Percentiles rank a stretch among this genome's conserved stretches.
phyloP scores from a whole-genome alignment of 768 basidiomycete species.

The Pulveroboletus sp. region DNA sequence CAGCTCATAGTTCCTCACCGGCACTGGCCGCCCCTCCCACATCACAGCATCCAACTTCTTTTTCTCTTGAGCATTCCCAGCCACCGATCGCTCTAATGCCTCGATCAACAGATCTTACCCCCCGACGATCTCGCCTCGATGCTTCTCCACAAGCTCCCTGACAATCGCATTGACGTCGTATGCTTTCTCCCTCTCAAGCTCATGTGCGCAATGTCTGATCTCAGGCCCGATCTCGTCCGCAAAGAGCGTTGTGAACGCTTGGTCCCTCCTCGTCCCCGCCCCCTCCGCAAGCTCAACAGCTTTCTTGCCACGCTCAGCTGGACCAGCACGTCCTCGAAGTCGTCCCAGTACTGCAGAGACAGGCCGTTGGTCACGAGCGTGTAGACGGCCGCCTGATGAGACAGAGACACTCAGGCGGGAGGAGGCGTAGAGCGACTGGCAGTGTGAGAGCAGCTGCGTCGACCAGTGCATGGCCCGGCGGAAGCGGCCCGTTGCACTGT shows the following conservation, averaged over 20 bases:
- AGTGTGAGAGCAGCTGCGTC: constrained; percentile 68
- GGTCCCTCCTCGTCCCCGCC: constrained; percentile 74
- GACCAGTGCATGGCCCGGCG: constrained; percentile 78
- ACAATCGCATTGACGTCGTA: constrained; percentile 82
- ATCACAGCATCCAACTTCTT: constrained; percentile 55
- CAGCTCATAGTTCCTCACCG: constrained; percentile 85
- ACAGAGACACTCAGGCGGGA: constrained; percentile 52
- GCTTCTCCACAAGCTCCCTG: constrained; percentile 52
- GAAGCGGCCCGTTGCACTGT: constrained; percentile 73
- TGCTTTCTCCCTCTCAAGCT: constrained; percentile 69
- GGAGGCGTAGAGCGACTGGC: constrained; percentile 56
- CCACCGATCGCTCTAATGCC: constrained; percentile 43
- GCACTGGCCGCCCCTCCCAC: constrained; percentile 84
- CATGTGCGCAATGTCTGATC: constrained; percentile 89
- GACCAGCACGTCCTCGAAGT: constrained; percentile 70
- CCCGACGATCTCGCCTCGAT: constrained; percentile 59
- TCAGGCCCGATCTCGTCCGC: constrained; percentile 87
- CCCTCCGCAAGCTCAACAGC: constrained; percentile 61
- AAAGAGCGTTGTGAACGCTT: constrained; percentile 81
- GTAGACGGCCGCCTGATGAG: constrained; percentile 75
- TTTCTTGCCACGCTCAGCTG: constrained; percentile 76
- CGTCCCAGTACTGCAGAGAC: constrained; percentile 69
- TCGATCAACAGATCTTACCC: constrained; percentile 54
- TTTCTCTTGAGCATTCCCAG: constrained; percentile 37
- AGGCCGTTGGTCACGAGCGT: constrained; percentile 80